A percentile compares a stretch with the other conserved stretches of the same genome.
These are phyloP conservation scores for Magnaporthales sp. DNA, from an alignment of 2,329 filamentous ascomycete species.

Conservation along the genomic window DNA sequence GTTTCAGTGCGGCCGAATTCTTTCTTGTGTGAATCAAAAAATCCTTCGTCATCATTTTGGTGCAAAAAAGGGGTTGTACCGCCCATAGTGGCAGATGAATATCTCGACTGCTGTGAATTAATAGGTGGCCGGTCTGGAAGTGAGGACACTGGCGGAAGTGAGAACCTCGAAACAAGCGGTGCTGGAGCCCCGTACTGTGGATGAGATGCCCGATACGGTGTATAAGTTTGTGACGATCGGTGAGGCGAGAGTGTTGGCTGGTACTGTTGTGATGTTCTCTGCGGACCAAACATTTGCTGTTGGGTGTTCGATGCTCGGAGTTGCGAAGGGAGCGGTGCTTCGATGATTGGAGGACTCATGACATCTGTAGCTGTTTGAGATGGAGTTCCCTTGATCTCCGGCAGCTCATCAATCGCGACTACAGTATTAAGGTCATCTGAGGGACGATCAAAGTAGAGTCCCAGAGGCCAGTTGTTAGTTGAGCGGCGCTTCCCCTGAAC, in stretches of 20 bases:
- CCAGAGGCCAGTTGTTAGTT: not conserved
- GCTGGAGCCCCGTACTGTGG: not conserved
- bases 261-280: not conserved
- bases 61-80: slow-evolving; percentile 5
- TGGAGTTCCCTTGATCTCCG: not conserved
- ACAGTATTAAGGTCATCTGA: not conserved
- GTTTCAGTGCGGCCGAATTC: not conserved
- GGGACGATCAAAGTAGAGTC: not conserved
- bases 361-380: not conserved
- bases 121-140: not conserved
- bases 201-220: not conserved
- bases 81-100: not conserved
- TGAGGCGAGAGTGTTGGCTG: not conserved
- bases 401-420: not conserved
- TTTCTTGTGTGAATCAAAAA: slow-evolving; percentile 1
- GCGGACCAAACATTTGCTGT: not conserved
- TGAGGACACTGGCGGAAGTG: not conserved
- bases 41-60: slow-evolving; percentile 3
- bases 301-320: not conserved
- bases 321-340: not conserved
- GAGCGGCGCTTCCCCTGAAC: not conserved
- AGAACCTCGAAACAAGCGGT: not conserved
- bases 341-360: not conserved
- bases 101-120: not conserved
- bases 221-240: not conserved